phyloP scores from a whole-genome alignment of 2,329 filamentous ascomycete species.

The Thelonectria discophora region DNA sequence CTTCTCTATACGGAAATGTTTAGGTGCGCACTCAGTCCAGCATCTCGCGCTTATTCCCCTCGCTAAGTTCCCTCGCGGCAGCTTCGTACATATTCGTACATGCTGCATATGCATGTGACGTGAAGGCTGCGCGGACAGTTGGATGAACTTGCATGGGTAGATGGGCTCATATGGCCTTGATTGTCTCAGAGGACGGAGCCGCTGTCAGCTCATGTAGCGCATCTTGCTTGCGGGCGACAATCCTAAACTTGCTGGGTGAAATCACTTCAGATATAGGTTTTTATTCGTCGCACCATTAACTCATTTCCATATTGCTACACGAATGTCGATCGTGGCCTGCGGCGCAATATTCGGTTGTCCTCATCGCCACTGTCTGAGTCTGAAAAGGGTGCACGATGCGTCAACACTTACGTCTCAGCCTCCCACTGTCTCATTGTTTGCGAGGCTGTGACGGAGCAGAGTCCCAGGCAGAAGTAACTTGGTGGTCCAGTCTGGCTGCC shows the following conservation, averaged over 20 bases:
- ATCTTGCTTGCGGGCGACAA: neutral
- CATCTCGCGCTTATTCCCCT: neutral
- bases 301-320: slow-evolving; percentile 1
- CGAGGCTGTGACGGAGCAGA: slow-evolving; percentile 7
- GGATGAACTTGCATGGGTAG: slow-evolving; percentile 2
- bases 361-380: neutral
- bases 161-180: slow-evolving; percentile 17
- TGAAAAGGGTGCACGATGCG: slow-evolving; percentile 16
- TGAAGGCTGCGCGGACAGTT: slow-evolving; percentile 1
- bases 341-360: slow-evolving; percentile 8
- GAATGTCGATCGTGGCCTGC: slow-evolving; percentile 11
- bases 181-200: slow-evolving; percentile 2
- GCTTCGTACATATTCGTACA: neutral
- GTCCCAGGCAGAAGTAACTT: neutral
- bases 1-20: too few species aligned
- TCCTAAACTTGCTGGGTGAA: neutral
- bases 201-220: slow-evolving; percentile 14
- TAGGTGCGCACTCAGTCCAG: too few species aligned
- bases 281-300: slow-evolving; percentile 6
- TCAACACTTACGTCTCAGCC: slow-evolving; percentile 21
- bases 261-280: neutral
- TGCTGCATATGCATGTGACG: slow-evolving; percentile 20
- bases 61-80: slow-evolving; percentile 2
- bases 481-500: neutral
- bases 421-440: slow-evolving; percentile 3